Evolutionary conservation across 1,139 yeast species (phyloP).

Genomic region (Debaryomyces singareniensis): DNA sequence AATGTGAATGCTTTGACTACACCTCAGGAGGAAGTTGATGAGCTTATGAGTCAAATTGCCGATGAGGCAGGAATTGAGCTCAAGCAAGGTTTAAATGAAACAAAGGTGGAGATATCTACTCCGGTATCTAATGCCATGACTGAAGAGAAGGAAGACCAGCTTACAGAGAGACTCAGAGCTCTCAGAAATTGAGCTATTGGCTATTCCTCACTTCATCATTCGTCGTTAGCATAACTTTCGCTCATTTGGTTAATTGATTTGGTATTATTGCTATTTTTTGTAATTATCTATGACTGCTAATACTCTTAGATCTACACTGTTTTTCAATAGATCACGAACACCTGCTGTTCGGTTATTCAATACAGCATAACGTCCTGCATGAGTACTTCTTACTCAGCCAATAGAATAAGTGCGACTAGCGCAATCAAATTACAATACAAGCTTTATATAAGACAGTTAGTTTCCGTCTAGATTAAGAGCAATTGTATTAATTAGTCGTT

Average conservation of each 20-base stretch:
- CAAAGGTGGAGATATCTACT: constrained; percentile 39
- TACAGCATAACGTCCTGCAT: neutral
- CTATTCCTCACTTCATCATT: too few relatives aligned
- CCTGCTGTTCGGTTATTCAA: too few relatives aligned
- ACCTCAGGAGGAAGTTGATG: constrained; percentile 95
- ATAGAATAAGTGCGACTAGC: neutral
- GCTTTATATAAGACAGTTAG: too few relatives aligned
- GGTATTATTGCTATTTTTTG: neutral
- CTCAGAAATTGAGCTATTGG: constrained; percentile 27
- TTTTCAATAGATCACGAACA: too few relatives aligned
- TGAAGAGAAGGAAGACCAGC: constrained; percentile 80
- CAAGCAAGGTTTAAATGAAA: constrained; percentile 68
- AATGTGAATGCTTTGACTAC: constrained; percentile 83
- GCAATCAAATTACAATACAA: constrained; percentile 1
- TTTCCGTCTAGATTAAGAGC: too few relatives aligned
- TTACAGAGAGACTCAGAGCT: constrained; percentile 86
- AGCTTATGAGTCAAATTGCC: constrained; percentile 86
- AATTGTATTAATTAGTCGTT: too few relatives aligned
- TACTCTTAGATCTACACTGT: neutral
- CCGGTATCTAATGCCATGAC: constrained; percentile 35
- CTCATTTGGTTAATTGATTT: too few relatives aligned
- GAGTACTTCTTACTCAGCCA: neutral
- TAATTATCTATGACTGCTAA: neutral
- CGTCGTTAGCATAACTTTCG: too few relatives aligned
- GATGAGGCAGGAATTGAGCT: constrained; percentile 97